These are phyloP conservation scores for Colletotrichum filicis DNA, from an alignment of 2,329 filamentous ascomycete genomes.

Conservation along the genomic window DNA sequence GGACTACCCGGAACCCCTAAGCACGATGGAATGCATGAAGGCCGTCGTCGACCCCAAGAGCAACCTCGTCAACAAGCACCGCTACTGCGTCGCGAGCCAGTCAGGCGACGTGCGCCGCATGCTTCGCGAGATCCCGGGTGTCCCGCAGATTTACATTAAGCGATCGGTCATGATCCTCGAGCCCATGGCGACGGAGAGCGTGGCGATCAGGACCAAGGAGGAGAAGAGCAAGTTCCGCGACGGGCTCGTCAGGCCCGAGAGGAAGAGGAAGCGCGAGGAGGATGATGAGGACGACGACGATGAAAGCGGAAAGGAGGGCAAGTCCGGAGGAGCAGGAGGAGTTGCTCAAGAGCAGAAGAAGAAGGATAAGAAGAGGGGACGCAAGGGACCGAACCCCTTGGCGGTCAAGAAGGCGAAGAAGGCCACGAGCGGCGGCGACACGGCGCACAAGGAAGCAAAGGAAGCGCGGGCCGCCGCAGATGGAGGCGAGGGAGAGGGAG, in stretches of 20 bases:
- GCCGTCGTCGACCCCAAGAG: constrained; percentile 84
- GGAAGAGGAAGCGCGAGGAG: constrained; percentile 64
- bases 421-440: constrained; percentile 34
- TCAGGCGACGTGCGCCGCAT: constrained; percentile 70
- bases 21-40: constrained; percentile 75
- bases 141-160: constrained; percentile 82
- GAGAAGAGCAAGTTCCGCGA: constrained; percentile 80
- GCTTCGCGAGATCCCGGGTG: constrained; percentile 75
- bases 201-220: constrained; percentile 71
- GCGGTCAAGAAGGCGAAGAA: constrained; percentile 77
- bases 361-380: constrained; percentile 69
- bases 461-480: constrained; percentile 37
- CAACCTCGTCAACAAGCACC: constrained; percentile 77
- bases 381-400: constrained; percentile 77
- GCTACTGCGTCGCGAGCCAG: constrained; percentile 83
- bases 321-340: constrained; percentile 10
- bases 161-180: constrained; percentile 78
- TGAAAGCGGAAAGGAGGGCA: constrained; percentile 39
- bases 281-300: constrained; percentile 51
- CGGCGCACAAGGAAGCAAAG: constrained; percentile 38
- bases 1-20: constrained; percentile 77
- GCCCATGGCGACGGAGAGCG: constrained; percentile 78
- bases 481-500: constrained; percentile 30
- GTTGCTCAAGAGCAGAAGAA: constrained; percentile 54
- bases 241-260: constrained; percentile 67